phyloP scores from a whole-genome alignment of 371 early-diverging fungal species.

The Quaeritorhiza haematococci region DNA sequence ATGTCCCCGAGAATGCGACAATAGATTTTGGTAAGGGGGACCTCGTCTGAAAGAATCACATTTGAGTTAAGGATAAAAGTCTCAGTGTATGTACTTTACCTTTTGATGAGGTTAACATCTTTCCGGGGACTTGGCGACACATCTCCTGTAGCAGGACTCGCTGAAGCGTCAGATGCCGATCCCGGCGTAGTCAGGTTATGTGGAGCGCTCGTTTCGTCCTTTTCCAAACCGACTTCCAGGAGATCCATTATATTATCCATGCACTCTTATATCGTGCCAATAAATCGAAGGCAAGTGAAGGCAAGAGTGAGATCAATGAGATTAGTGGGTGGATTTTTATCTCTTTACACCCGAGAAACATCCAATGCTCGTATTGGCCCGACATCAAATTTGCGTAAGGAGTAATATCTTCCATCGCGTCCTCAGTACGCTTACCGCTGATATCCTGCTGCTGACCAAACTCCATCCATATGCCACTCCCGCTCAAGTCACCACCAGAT shows the following conservation, averaged over 20 bases:
- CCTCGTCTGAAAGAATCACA: background rate
- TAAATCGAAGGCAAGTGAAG: constrained; percentile 1
- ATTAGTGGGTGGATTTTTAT: no score
- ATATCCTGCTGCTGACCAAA: constrained; percentile 69
- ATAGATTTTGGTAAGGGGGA: background rate
- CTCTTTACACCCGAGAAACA: no score
- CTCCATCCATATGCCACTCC: background rate
- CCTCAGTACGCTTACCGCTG: constrained; percentile 17
- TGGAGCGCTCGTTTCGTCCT: no score
- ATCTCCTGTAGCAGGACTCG: no score
- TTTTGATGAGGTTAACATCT: constrained; percentile 3
- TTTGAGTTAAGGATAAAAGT: no score
- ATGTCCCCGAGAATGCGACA: no score
- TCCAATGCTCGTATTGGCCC: no score
- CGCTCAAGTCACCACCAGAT: no score
- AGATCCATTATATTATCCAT: constrained; percentile 68
- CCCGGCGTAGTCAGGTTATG: no score
- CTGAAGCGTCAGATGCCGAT: no score
- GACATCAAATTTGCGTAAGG: no score
- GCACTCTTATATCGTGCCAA: constrained; percentile 53
- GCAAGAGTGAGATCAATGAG: background rate
- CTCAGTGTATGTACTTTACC: constrained; percentile 2
- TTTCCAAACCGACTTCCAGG: constrained; percentile 36
- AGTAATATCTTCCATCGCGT: background rate
- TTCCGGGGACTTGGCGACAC: no score